Base-by-base conservation (phyloP, 1,139 yeast species). In the Saccharomycopsis hybrid region DNA sequence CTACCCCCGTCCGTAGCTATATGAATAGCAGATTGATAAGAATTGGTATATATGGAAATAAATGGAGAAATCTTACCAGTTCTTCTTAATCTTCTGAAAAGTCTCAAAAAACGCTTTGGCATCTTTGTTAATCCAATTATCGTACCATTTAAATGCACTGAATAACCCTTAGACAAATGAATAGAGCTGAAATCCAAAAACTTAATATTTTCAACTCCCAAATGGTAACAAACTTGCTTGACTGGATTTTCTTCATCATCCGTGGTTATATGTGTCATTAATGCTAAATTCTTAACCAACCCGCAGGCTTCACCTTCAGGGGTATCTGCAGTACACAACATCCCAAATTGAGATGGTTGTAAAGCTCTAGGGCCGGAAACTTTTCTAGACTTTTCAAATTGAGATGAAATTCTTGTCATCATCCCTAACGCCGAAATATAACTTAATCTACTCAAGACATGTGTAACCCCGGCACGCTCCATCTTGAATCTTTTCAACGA, bases 291-390 rank as follows among this genome's bases (percentile, higher is more conserved):
- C 67, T 92, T 92, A 36, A 92, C 98, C 65, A 92, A 77, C 62
- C 99, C 99, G 80, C 99, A 92, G 1, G 99, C 98, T 67, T 94
- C 99, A 74, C 99, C 99, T 77, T 92, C 99, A 2, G 99, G 99
- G 0, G 99, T 92, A 77, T 92, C 99, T 0, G 97, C 87, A 5
- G 98, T 89, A 75, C 99, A 92, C 56, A 92, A 74, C 97, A 92
- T 92, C 63, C 98, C 98, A 66, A 92, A 92, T 68, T 92, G 98
- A 1, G 98, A 94, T 8, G 99, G 98, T 66, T 92, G 99, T 58
- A 92, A 76, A 25, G 99, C 97, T 77, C 99, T 85, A 41, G 99
- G 99, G 48, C 99, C 99, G 2, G 96, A 87, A 41, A 92, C 98
- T 67, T 92, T 92, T 71, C 99, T 77, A 2, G 97, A 89, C 65